Conservation (phyloP, 2,329 filamentous ascomycete genomes). For the Ilyonectria destructans region DNA sequence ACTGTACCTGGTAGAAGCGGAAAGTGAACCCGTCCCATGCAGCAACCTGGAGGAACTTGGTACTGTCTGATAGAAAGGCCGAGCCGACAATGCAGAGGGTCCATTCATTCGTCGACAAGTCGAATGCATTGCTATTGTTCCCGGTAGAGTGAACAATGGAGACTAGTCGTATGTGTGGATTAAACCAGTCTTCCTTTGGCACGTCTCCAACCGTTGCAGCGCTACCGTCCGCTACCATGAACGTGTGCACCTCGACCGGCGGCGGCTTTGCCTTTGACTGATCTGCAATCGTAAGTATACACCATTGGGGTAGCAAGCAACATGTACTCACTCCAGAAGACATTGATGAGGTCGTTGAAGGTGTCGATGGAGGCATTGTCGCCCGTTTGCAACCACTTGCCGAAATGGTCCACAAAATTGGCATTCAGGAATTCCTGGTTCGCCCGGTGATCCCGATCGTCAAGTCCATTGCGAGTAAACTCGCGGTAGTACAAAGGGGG, state of each 20-base stretch:
- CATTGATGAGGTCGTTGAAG: constrained; percentile 10
- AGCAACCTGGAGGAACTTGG: constrained; percentile 23
- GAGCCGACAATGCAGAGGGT: constrained; percentile 24
- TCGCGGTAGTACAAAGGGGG: constrained; percentile 6
- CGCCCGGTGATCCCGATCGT: constrained; percentile 8
- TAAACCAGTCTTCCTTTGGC: not conserved
- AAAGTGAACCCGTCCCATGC: constrained; percentile 23
- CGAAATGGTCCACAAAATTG: constrained; percentile 20
- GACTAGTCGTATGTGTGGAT: constrained; percentile 13
- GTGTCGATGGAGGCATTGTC: not conserved
- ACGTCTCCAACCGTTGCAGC: not conserved
- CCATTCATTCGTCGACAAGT: constrained; percentile 4
- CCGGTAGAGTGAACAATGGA: constrained; percentile 6
- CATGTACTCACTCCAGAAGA: constrained; percentile 14
- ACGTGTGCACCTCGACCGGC: constrained; percentile 6
- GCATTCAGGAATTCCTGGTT: not conserved
- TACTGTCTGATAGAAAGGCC: not conserved
- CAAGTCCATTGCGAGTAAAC: constrained; percentile 6
- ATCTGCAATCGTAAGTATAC: not conserved
- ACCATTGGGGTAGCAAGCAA: not conserved
- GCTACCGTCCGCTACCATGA: constrained; percentile 20
- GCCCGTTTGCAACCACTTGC: constrained; percentile 21
- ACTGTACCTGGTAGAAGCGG: constrained; percentile 22
- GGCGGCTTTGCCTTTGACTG: not conserved
- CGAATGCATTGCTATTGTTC: not conserved